These are phyloP conservation scores for Puccinia hordei DNA, from an alignment of 1,284 basidiomycete genomes.

Conservation along the genomic window DNA sequence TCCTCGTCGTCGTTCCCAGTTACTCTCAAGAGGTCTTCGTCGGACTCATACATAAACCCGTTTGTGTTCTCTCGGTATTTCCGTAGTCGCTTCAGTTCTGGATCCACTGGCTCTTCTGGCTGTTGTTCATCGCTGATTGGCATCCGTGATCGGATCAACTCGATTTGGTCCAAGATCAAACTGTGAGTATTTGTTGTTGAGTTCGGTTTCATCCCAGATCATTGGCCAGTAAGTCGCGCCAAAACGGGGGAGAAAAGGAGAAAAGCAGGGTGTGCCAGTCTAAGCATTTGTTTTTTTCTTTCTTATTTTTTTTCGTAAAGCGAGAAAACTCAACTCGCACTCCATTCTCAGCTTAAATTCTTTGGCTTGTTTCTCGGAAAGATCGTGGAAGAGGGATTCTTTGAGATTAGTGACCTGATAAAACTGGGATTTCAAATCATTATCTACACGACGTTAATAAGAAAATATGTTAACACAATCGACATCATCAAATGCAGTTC, in stretches of 20 bases:
- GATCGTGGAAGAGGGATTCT: conserved; percentile 1
- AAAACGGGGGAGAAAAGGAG: no score
- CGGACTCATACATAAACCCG: conserved; percentile 21
- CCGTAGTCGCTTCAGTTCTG: neutral
- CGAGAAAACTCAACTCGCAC: conserved; percentile 17
- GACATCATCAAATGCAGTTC: neutral
- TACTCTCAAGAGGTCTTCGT: neutral
- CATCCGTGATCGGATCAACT: conserved; percentile 14
- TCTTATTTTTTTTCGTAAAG: neutral
- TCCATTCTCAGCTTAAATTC: conserved; percentile 21
- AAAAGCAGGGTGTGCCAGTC: neutral
- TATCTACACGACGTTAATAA: neutral
- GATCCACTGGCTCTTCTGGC: neutral
- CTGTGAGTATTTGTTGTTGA: neutral
- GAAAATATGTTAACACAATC: neutral
- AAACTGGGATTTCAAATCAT: conserved; percentile 10
- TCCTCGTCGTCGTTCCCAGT: neutral
- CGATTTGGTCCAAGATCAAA: conserved; percentile 15
- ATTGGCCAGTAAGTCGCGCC: no score
- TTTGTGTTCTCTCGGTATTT: conserved; percentile 7
- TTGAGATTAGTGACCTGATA: conserved; percentile 17
- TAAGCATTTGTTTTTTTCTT: neutral
- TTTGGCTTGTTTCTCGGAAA: conserved; percentile 21
- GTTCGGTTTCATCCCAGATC: no score
- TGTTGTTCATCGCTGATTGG: neutral